Evolutionary conservation across 495 filamentous ascomycete genomes (phyloP).

Genomic region (Haplographium delicatum): DNA sequence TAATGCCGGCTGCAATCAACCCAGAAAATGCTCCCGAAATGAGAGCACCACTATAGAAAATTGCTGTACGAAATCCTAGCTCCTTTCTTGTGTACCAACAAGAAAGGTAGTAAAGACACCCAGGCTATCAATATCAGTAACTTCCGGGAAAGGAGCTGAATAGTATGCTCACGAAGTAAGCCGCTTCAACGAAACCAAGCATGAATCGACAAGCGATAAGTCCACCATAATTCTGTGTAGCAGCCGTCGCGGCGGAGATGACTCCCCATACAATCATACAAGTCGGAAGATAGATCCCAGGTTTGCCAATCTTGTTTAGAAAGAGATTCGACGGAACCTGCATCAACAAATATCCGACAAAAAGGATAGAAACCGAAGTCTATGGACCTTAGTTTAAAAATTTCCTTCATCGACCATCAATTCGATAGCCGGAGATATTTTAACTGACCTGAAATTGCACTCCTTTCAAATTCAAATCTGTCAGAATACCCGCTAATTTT

Average conservation of each 20-base stretch:
- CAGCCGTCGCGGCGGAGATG: slow-evolving; percentile 60
- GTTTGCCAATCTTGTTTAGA: slow-evolving; percentile 52
- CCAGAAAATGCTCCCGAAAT: slow-evolving; percentile 62
- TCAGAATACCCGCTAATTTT: slow-evolving; percentile 41
- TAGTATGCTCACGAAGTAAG: slow-evolving; percentile 42
- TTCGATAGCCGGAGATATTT: too few relatives aligned
- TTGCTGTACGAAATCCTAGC: slow-evolving; percentile 47
- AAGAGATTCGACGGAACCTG: slow-evolving; percentile 55
- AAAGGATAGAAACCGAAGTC: slow-evolving; percentile 38
- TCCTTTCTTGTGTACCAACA: slow-evolving; percentile 55
- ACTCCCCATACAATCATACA: slow-evolving; percentile 69
- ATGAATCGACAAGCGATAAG: slow-evolving; percentile 65
- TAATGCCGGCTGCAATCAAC: slow-evolving; percentile 54
- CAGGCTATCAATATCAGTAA: slow-evolving; percentile 40
- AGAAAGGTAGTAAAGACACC: slow-evolving; percentile 40
- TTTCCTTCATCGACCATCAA: too few relatives aligned
- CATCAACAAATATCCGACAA: slow-evolving; percentile 29
- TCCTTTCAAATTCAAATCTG: slow-evolving; percentile 39
- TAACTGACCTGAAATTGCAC: slow-evolving; percentile 45
- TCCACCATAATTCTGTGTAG: slow-evolving; percentile 51
- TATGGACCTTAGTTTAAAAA: too few relatives aligned
- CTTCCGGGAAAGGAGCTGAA: slow-evolving; percentile 32
- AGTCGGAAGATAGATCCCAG: slow-evolving; percentile 58
- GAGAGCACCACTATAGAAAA: slow-evolving; percentile 57
- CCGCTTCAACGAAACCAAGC: slow-evolving; percentile 56